Base-by-base conservation (phyloP, 305 asterid species). In the Fraxinus sp. region DNA sequence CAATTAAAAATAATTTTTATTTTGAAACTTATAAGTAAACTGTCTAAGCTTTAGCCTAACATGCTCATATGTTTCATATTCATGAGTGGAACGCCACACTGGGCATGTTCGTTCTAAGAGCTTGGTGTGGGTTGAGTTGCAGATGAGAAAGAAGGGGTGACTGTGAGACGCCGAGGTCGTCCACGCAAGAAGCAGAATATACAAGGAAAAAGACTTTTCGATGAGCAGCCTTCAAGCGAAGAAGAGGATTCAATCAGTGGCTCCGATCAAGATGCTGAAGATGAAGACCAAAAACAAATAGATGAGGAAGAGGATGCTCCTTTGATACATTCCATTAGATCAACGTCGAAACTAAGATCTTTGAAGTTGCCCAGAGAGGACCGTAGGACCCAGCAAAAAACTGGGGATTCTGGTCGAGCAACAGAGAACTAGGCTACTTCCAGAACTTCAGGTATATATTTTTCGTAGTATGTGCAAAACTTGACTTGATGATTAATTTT, bases 231-330 rank as follows among this genome's bases (percentile, higher is more conserved):
- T 82, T 91, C 97, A 9, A 92, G 98, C 80, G 99, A 90, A 77
- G 97, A 94, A 73, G 97, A 92, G 86, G 97, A 94, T 82, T 87
- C 97, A 43, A 88, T 95, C 80, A 92, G 94, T 83, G 98, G 89
- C 46, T 95, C 97, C 22, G 98, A 95, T 73, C 94, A 85, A 41
- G 98, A 91, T 82, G 90, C 85, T 59, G 89, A 87, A 59, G 87
- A 75, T 52, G 91, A 85, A 79, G 81, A 90, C 28, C 91, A 87
- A 82, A 87, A 89, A 57, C 87, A 84, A 88, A 89, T 87, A 59
- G 93, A 89, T 10, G 95, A 93, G 59, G 95, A 92, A 32, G 94
- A 91, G 64, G 93, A 89, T 16, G 88, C 84, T 7, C 96, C 95
- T 80, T 82, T 92, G 86, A 90, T 91, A 79, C 90, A 85, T 80